Evolutionary conservation across 2,329 filamentous ascomycete species (phyloP).

Genomic region (Penicillium sp.): DNA sequence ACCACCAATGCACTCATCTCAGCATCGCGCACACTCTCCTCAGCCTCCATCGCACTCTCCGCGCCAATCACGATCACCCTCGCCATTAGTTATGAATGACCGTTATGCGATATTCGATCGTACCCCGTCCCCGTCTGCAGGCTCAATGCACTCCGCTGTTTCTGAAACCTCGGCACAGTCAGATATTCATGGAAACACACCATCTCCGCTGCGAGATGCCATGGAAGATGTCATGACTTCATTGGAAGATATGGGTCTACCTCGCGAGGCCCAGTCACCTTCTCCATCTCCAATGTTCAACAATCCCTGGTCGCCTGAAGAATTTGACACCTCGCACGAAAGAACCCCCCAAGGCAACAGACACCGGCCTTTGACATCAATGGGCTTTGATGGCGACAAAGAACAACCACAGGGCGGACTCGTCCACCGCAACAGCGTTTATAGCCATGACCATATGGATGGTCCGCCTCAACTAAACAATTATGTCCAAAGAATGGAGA

Average conservation of each 20-base stretch:
- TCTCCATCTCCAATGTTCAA: conserved; percentile 52
- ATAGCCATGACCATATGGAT: conserved; percentile 44
- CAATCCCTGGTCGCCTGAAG: conserved; percentile 86
- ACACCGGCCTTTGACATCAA: conserved; percentile 68
- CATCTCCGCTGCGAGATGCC: conserved; percentile 85
- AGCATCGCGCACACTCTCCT: conserved; percentile 12
- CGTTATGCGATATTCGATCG: conserved; percentile 42
- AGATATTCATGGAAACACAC: conserved; percentile 68
- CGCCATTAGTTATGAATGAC: conserved; percentile 43
- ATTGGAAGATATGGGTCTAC: conserved; percentile 77
- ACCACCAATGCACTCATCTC: conserved; percentile 15
- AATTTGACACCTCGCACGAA: conserved; percentile 61
- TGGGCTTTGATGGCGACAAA: conserved; percentile 62
- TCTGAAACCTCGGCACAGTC: conserved; percentile 49
- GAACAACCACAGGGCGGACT: conserved; percentile 59
- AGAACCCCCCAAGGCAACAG: conserved; percentile 35
- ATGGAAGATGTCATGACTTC: conserved; percentile 99
- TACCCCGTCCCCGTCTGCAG: conserved; percentile 49
- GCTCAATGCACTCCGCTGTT: conserved; percentile 20
- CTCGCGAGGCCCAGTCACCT: conserved; percentile 51
- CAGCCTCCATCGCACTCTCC: conserved; percentile 15
- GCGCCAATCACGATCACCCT: conserved; percentile 29
- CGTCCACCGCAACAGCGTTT: conserved; percentile 47
- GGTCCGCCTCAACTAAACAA: conserved; percentile 73
- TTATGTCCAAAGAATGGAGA: conserved; percentile 92